Conservation (phyloP, 208 protist genomes). For the Acanthamoeba healyi region DNA sequence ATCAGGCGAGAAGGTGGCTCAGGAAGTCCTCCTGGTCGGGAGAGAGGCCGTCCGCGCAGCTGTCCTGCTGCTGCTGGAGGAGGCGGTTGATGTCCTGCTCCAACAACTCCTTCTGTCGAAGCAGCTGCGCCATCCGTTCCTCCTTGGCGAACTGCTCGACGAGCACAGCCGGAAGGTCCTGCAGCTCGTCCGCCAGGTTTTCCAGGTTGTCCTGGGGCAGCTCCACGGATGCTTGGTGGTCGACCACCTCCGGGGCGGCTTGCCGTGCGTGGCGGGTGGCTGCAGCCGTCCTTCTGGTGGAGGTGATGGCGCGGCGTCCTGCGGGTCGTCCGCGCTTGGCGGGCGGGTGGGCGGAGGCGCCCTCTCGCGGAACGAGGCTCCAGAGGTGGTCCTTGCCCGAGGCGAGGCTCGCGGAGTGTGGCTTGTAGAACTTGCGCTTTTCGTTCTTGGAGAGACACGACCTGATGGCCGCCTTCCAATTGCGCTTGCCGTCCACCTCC, state of each 20-base stretch:
- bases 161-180: neutral
- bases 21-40: neutral
- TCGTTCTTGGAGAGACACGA: slow-evolving; percentile 61
- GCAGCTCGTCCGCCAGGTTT: neutral
- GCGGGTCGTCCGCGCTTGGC: neutral
- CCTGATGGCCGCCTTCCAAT: slow-evolving; percentile 52
- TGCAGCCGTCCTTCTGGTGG: neutral
- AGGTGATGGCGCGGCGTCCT: neutral
- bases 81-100: slow-evolving; percentile 24
- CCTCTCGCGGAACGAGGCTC: neutral
- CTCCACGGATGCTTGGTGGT: neutral
- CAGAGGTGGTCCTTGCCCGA: slow-evolving; percentile 38
- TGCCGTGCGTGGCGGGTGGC: no score
- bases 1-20: neutral
- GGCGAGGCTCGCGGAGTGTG: neutral
- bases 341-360: neutral
- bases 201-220: neutral
- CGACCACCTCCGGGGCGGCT: no score
- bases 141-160: neutral
- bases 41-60: neutral
- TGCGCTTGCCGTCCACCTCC: slow-evolving; percentile 25
- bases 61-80: neutral
- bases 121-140: neutral
- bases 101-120: neutral
- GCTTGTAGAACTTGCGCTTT: slow-evolving; percentile 47